Evolutionary conservation across 495 filamentous ascomycete genomes (phyloP), one percentile per base, ranked within the genome.

Genomic region (Penicillium soppii): DNA sequence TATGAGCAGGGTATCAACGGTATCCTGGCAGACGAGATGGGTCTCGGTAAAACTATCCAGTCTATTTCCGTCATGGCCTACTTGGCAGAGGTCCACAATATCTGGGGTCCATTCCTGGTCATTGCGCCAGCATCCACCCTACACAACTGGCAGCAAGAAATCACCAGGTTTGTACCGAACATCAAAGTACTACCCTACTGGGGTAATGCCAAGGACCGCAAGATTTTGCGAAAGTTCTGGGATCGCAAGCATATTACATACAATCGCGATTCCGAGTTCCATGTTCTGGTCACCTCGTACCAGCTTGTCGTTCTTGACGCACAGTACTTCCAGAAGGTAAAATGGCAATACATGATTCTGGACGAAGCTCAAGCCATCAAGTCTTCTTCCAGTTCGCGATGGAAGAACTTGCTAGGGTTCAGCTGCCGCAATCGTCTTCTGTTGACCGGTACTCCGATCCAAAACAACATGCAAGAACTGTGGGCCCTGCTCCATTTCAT

Each of bases 1-100:
- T 98, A 98, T 74, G 94, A 98, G 66, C 94, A 98, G 67, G 94
- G 94, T 68, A 98, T 98, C 85, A 98, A 98, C 75, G 95, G 94
- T 66, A 98, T 98, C 51, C 76, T 98, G 50, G 94, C 94, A 57
- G 94, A 98, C 61, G 94, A 98, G 74, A 98, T 98, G 94, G 94
- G 94, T 83, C 87, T 98, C 23, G 94, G 94, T 58, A 98, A 98
- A 71, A 98, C 94, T 15, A 91, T 98, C 17, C 94, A 98, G 75
- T 96, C 91, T 5, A 98, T 98, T 51, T 97, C 94, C 3, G 95
- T 98, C 53, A 97, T 98, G 95, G 92, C 91, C 12, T 97, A 98
- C 66, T 86, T 98, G 16, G 94, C 94, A 8, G 95, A 98, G 70
- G 85, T 87, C 52, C 89, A 98, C 74, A 91, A 95, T 57, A 96